These are phyloP conservation scores for Sarocladium brachiariae DNA, from an alignment of 2,329 filamentous ascomycete genomes.

Conservation along the genomic window DNA sequence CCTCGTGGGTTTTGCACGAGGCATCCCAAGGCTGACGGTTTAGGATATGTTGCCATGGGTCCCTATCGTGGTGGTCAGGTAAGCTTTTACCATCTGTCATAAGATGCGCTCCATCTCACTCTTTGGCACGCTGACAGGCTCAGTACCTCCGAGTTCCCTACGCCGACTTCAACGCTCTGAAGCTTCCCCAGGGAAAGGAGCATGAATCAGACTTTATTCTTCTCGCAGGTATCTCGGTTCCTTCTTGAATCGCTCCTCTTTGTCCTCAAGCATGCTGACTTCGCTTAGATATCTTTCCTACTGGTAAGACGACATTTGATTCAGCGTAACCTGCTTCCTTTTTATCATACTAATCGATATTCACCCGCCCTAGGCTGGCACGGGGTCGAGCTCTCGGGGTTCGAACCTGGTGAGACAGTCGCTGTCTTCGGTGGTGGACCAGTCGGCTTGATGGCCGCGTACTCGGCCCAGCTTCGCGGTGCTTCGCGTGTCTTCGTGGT, in stretches of 20 bases:
- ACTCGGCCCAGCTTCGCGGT: constrained; percentile 53
- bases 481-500: constrained; percentile 56
- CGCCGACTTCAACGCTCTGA: constrained; percentile 60
- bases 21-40: not conserved
- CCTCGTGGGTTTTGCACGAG: not conserved
- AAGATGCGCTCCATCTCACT: constrained; percentile 32
- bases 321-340: too few species aligned
- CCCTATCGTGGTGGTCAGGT: constrained; percentile 33
- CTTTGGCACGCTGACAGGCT: constrained; percentile 25
- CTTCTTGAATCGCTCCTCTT: not conserved
- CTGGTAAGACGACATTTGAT: constrained; percentile 21
- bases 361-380: constrained; percentile 39
- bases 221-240: constrained; percentile 30
- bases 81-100: not conserved
- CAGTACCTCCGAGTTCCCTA: constrained; percentile 60
- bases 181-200: constrained; percentile 52
- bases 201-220: constrained; percentile 55
- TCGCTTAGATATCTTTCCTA: constrained; percentile 26
- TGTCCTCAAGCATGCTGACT: not conserved
- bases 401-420: constrained; percentile 53
- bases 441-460: constrained; percentile 60
- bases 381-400: constrained; percentile 49
- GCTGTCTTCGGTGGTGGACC: constrained; percentile 60
- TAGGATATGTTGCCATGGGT: constrained; percentile 54
- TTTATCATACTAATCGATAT: too few species aligned